A percentile compares a stretch with the other conserved stretches of the same genome.
phyloP scores from a whole-genome alignment of 2,329 filamentous ascomycete genomes.

The Aspergillus sp. region DNA sequence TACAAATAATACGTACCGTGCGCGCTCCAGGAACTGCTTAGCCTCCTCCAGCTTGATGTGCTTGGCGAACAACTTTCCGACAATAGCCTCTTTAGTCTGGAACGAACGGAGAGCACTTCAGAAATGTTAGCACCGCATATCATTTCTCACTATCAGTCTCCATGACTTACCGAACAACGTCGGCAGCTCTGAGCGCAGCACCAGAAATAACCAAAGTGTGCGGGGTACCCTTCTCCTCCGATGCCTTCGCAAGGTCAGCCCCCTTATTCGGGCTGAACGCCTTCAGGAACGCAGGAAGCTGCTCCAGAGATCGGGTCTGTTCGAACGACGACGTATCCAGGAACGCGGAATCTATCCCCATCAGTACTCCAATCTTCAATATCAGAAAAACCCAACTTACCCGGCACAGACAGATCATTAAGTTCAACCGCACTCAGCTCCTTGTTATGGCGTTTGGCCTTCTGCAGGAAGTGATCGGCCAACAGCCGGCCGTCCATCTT shows the following conservation, averaged over 20 bases:
- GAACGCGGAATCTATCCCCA: conserved; percentile 67
- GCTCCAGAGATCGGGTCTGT: conserved; percentile 65
- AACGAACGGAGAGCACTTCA: conserved; percentile 71
- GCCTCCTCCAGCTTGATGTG: conserved; percentile 95
- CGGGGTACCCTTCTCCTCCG: conserved; percentile 69
- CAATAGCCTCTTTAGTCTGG: conserved; percentile 72
- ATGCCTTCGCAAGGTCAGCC: conserved; percentile 62
- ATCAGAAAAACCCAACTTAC: conserved; percentile 48
- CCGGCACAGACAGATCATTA: conserved; percentile 76
- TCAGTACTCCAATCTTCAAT: conserved; percentile 8
- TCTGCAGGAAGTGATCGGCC: conserved; percentile 81
- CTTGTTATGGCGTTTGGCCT: conserved; percentile 73
- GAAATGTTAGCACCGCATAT: conserved; percentile 1
- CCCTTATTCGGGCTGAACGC: conserved; percentile 55
- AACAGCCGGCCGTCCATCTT: conserved; percentile 81
- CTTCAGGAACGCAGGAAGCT: conserved; percentile 79
- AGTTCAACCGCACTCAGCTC: conserved; percentile 83
- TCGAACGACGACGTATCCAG: conserved; percentile 76
- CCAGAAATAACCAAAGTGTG: conserved; percentile 89
- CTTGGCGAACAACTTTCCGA: conserved; percentile 95
- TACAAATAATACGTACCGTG: conserved; percentile 45
- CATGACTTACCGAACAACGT: conserved; percentile 67
- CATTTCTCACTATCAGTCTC: not conserved
- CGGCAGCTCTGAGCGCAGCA: conserved; percentile 81
- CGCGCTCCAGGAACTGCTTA: conserved; percentile 69